These are phyloP conservation scores for Eutrema salsugineum DNA, from an alignment of 441 rosid species.

Conservation along the genomic window DNA sequence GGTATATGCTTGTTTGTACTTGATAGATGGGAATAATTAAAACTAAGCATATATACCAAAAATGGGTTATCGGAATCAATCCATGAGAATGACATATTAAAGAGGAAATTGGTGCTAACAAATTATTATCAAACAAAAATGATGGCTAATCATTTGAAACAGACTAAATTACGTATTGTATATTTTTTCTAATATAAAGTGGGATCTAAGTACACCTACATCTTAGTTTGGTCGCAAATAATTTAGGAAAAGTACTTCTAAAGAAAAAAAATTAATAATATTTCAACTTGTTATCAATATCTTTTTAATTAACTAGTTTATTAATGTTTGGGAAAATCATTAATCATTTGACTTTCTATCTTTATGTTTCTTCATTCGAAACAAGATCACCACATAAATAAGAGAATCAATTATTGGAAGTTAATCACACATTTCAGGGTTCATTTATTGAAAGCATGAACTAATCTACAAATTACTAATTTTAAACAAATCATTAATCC, in stretches of 20 bases:
- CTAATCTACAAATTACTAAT: neutral
- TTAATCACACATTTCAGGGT: neutral
- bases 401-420: neutral
- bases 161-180: neutral
- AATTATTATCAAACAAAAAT: neutral
- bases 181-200: neutral
- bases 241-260: neutral
- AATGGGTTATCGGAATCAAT: constrained; percentile 18
- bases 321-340: neutral
- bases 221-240: constrained; percentile 1
- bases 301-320: neutral
- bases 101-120: neutral
- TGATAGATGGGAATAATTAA: neutral
- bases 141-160: constrained; percentile 5
- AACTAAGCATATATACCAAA: constrained; percentile 23
- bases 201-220: neutral
- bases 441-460: neutral
- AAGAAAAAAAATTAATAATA: neutral
- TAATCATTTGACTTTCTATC: neutral
- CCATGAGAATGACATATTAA: neutral
- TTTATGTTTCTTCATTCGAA: constrained; percentile 17
- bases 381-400: neutral
- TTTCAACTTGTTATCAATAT: too few species aligned
- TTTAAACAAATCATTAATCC: neutral
- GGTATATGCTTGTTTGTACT: constrained; percentile 9